Evolutionary conservation across 345 rosid genomes (phyloP), one percentile per base, ranked within the genome.

Genomic region (Hypericum androsaemum): DNA sequence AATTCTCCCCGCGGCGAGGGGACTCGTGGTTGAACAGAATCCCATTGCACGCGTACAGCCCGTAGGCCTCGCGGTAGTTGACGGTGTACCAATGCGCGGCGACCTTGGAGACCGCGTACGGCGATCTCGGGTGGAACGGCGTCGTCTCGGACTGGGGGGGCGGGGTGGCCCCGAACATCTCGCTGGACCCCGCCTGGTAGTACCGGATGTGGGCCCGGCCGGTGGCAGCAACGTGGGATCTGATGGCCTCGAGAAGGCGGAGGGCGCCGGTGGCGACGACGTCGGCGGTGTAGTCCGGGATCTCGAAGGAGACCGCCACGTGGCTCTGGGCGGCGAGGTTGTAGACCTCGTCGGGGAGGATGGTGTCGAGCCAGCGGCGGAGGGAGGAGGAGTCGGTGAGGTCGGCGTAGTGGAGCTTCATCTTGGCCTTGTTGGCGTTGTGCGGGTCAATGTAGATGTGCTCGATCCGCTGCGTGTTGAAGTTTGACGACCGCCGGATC

Each of bases 61-160:
- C 94, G 17, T 87, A 90, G 0, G 98, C 96, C 54, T 90, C 95
- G 0, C 98, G 65, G 79, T 90, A 87, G 68, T 90, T 90, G 7
- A 90, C 98, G 0, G 96, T 84, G 79, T 90, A 90, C 98, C 98
- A 90, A 57, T 87, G 98, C 22, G 96, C 98, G 0, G 98, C 96
- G 63, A 80, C 75, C 63, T 90, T 90, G 16, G 98, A 82, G 0
- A 81, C 98, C 0, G 96, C 98, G 70, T 90, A 90, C 3, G 98
- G 98, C 52, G 98, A 90, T 69, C 98, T 76, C 6, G 98, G 98
- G 45, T 90, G 98, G 64, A 90, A 90, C 3, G 96, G 89, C 3
- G 95, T 42, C n/a, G 75, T 39, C 52, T 90, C 98, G 0, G 80
- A 70, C 40, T 90, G 95, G 0, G 96, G 96, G 5, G 96, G 98